Conservation (phyloP, 2,329 filamentous ascomycete species). For the Drechslerella dactyloides region DNA sequence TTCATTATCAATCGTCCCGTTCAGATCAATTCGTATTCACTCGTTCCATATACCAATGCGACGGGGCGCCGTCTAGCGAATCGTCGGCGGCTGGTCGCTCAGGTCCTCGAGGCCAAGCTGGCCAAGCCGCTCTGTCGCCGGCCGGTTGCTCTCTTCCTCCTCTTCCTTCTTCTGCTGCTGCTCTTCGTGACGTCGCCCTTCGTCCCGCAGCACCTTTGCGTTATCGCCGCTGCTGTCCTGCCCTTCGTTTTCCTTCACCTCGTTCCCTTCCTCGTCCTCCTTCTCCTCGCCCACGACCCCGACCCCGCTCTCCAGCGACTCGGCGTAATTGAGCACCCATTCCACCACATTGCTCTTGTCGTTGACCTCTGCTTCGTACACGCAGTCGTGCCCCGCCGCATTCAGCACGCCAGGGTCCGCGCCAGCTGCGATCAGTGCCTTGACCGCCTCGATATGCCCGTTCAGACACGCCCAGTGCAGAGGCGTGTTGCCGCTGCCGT, state of each 20-base stretch:
- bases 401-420: constrained; percentile 81
- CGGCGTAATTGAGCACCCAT: constrained; percentile 60
- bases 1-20: too few species aligned
- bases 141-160: constrained; percentile 1
- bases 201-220: constrained; percentile 40
- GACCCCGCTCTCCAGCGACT: constrained; percentile 57
- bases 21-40: too few species aligned
- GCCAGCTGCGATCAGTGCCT: constrained; percentile 72
- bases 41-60: too few species aligned
- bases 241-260: constrained; percentile 6
- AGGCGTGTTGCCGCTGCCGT: constrained; percentile 84
- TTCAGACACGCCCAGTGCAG: constrained; percentile 94
- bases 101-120: background rate
- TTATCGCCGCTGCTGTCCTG: constrained; percentile 21
- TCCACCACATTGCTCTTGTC: constrained; percentile 71
- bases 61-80: too few species aligned
- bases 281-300: constrained; percentile 39
- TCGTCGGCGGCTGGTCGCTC: too few species aligned
- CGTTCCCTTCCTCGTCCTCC: constrained; percentile 2
- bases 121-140: constrained; percentile 26
- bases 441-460: constrained; percentile 80
- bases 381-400: constrained; percentile 78
- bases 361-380: constrained; percentile 75
- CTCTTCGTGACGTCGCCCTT: constrained; percentile 25
- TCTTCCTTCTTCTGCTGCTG: background rate